Evolutionary conservation across 179 eudicot species (phyloP), one percentile per base, ranked within the genome.

Genomic region (Actinidia chinensis): DNA sequence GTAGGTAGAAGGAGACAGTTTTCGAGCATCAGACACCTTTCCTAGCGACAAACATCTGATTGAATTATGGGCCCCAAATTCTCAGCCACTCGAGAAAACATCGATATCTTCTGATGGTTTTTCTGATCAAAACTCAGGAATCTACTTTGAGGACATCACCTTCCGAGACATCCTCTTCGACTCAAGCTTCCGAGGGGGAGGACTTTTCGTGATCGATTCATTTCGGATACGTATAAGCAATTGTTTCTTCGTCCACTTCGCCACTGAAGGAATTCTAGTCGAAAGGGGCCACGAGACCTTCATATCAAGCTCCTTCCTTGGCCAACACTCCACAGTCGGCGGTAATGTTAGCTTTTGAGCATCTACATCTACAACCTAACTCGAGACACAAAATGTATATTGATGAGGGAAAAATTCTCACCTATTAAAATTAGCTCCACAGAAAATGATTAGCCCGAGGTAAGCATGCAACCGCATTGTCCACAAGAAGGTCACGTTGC

Each of bases 161-260:
- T 85, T 91, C 65, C 87, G 85, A 0, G 95, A 91, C 84, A 79
- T 89, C 83, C 87, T 91, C 81, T 86, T 91, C 54, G 95, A 89
- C 46, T 88, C 92, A 10, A 48, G 72, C 72, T 83, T 73, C 43
- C 83, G 64, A 4, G 91, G 91, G 0, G 92, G 92, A 0, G 95
- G 95, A 7, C 76, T 91, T 7, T 55, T 25, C 17, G 79, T 85
- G 42, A 42, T 78, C 23, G 81, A 91, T 72, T 80, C 90, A 0
- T 86, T 86, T 42, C 73, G 95, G 20, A 87, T 79, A 33, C 84
- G 89, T 52, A 68, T 91, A 48, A 74, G 76, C 78, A 84, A 86
- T 48, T 89, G 88, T 78, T 88, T 86, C 84, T 84, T 91, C 79
- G 68, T 88, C 68, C 95, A 87, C 74, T 91, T 91, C 83, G 68